These are phyloP conservation scores for Astrocystis sublimbata DNA, from an alignment of 495 filamentous ascomycete genomes.

Conservation along the genomic window DNA sequence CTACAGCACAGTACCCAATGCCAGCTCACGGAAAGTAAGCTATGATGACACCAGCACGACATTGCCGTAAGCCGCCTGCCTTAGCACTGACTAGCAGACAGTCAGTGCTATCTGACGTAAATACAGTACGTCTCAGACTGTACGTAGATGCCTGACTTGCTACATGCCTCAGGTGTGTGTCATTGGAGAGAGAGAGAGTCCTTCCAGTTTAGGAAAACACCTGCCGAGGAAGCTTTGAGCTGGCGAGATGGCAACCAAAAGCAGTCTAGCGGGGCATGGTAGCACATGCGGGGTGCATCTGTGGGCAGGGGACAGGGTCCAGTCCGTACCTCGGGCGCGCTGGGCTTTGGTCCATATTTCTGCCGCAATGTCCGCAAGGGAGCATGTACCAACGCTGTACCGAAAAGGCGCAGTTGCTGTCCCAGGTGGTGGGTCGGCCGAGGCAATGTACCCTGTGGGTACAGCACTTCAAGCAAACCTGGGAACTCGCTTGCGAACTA, in stretches of 20 bases:
- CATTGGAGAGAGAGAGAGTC: too few relatives aligned
- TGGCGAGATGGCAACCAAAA: neutral
- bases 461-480: conserved; percentile 1
- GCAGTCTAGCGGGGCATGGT: neutral
- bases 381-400: neutral
- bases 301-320: too few relatives aligned
- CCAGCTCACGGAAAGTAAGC: neutral
- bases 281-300: conserved; percentile 13
- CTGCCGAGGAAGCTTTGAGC: too few relatives aligned
- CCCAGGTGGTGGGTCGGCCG: conserved; percentile 11
- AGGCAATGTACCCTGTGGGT: conserved; percentile 3
- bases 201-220: too few relatives aligned
- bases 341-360: neutral
- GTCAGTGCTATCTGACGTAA: too few relatives aligned
- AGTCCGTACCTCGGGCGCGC: neutral
- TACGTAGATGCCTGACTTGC: too few relatives aligned
- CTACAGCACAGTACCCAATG: neutral
- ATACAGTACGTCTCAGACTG: too few relatives aligned
- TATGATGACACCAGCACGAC: conserved; percentile 4
- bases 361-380: neutral
- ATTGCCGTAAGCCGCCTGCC: too few relatives aligned
- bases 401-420: neutral
- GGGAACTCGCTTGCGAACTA: conserved; percentile 7
- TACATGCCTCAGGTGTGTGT: too few relatives aligned
- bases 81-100: neutral